Evolutionary conservation across 148 eudicot species (phyloP).

Genomic region (Rhododendron henanense): DNA sequence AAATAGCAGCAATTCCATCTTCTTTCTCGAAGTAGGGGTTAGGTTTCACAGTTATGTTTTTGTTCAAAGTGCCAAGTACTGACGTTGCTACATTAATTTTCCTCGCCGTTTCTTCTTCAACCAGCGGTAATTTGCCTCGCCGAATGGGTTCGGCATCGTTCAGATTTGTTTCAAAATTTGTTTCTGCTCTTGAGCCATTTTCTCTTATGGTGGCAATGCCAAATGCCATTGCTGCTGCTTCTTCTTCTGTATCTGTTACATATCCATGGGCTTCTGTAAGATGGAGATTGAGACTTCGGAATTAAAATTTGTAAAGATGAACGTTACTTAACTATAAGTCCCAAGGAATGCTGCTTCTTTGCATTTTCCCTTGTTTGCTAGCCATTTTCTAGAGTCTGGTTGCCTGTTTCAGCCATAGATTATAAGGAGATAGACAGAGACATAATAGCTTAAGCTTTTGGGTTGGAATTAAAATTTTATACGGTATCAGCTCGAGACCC

Average conservation of each 20-base stretch:
- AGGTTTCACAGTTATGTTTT: neutral
- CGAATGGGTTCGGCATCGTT: neutral
- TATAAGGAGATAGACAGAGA: neutral
- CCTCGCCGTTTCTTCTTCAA: neutral
- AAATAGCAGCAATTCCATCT: neutral
- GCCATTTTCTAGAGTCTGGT: neutral
- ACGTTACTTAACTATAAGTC: neutral
- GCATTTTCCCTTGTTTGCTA: neutral
- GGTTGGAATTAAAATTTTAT: too few relatives aligned
- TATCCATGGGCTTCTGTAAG: neutral
- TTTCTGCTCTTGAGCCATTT: neutral
- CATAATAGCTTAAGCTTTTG: too few relatives aligned
- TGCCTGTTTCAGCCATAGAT: neutral
- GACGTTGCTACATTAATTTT: neutral
- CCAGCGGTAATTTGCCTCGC: neutral
- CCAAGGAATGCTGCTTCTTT: neutral
- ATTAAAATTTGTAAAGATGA: neutral
- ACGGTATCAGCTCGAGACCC: neutral
- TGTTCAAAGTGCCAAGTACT: neutral
- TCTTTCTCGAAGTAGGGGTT: neutral
- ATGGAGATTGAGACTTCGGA: neutral
- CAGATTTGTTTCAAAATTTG: neutral
- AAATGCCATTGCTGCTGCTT: neutral
- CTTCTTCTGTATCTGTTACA: neutral
- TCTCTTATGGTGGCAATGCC: neutral